A percentile compares a stretch with the other conserved stretches of the same genome.
Conservation (phyloP, 2,329 filamentous ascomycete genomes). For the Colletotrichum lini region DNA sequence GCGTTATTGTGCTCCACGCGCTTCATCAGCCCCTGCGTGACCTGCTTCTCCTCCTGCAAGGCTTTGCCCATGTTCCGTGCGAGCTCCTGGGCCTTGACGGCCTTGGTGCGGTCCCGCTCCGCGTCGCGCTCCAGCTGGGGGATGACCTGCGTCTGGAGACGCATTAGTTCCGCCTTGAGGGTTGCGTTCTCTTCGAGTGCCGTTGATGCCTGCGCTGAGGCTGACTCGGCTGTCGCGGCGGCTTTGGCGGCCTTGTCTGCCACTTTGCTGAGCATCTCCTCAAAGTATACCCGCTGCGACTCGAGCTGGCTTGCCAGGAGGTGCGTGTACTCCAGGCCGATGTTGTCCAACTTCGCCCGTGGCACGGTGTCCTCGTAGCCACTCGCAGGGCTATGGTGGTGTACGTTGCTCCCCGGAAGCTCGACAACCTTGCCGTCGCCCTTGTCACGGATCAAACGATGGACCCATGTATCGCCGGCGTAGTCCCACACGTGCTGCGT, state of each 20-base stretch:
- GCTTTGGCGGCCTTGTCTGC: slow-evolving; percentile 90
- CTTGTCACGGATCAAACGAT: slow-evolving; percentile 94
- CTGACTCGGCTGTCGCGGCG: slow-evolving; percentile 75
- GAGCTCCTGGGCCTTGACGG: slow-evolving; percentile 80
- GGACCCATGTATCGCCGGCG: slow-evolving; percentile 94
- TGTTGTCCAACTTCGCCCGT: slow-evolving; percentile 78
- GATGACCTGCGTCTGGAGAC: slow-evolving; percentile 70
- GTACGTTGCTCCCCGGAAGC: slow-evolving; percentile 73
- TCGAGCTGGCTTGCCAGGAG: slow-evolving; percentile 94
- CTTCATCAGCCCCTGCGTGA: slow-evolving; percentile 85
- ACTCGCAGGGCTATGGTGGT: slow-evolving; percentile 42
- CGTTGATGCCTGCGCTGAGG: slow-evolving; percentile 63
- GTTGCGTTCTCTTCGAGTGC: slow-evolving; percentile 62
- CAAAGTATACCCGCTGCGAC: slow-evolving; percentile 92
- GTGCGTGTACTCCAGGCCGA: slow-evolving; percentile 95
- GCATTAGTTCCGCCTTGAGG: slow-evolving; percentile 60
- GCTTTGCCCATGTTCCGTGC: slow-evolving; percentile 82
- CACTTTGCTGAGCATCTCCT: slow-evolving; percentile 90
- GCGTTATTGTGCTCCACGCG: slow-evolving; percentile 82
- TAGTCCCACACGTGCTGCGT: slow-evolving; percentile 99
- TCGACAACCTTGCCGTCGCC: slow-evolving; percentile 93
- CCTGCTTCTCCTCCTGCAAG: slow-evolving; percentile 87
- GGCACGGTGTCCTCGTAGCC: slow-evolving; percentile 79
- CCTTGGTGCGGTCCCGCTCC: slow-evolving; percentile 76
- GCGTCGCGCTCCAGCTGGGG: slow-evolving; percentile 81